Percentiles rank a stretch among this genome's conserved stretches.
Evolutionary conservation across 495 filamentous ascomycete genomes (phyloP).

Genomic region (Talaromyces nanjingensis): DNA sequence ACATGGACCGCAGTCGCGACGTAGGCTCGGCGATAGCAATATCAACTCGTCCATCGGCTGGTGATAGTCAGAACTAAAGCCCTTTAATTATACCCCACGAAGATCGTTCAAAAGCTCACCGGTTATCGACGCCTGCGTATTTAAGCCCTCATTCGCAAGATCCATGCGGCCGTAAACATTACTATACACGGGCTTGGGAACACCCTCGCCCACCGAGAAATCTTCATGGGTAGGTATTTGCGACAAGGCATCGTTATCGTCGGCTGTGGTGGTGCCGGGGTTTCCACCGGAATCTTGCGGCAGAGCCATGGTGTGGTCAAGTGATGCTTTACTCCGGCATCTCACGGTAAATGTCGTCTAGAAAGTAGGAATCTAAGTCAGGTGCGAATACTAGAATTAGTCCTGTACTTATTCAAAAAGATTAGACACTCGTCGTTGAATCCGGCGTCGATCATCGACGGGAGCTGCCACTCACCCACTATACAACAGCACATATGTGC

Average conservation of each 20-base stretch:
- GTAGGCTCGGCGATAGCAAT: constrained; percentile 68
- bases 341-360: not conserved
- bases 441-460: not conserved
- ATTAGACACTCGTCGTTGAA: not conserved
- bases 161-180: constrained; percentile 9
- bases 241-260: not conserved
- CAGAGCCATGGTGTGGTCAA: not conserved
- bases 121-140: constrained; percentile 5
- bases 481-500: not conserved
- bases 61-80: not conserved
- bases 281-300: not conserved
- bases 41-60: constrained; percentile 63
- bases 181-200: not conserved
- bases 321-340: not conserved
- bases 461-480: not conserved
- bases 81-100: no score
- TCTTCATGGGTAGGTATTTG: not conserved
- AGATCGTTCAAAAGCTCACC: not conserved
- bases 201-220: constrained; percentile 1
- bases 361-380: not conserved
- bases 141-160: constrained; percentile 2
- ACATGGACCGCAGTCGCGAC: constrained; percentile 34
- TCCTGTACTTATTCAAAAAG: not conserved
- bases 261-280: not conserved
- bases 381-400: not conserved